Evolutionary conservation across 208 protist species (phyloP), one percentile per base, ranked within the genome.

Genomic region (Wallacemonas rigidus): DNA sequence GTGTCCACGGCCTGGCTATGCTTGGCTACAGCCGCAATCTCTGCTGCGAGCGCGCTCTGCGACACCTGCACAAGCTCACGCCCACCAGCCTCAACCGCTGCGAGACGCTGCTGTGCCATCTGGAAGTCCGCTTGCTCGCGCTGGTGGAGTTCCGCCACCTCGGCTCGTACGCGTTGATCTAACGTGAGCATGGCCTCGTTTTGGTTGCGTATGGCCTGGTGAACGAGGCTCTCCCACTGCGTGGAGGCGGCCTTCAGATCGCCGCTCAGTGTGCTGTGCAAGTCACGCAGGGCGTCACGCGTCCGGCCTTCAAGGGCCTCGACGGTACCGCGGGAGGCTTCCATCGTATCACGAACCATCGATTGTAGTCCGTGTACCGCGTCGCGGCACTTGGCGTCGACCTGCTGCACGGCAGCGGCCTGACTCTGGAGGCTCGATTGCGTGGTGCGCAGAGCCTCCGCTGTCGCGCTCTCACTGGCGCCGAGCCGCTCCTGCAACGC

Each of bases 1-100:
- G 67, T 72, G 58, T 93, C 89, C 3, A 86, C 74, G 36, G 67
- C 71, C 69, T 94, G 92, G 71, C 79, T 79, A 43, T 84, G 87
- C 74, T 90, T 83, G 36, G 79, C 81, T 15, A 94, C 71, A 51
- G 77, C 75, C 26, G 77, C 71, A 54, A 94, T 74, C 62, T 96
- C 92, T n/a, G 39, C 57, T 3, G 80, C 56, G 40, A 96, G 75
- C 1, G 71, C 80, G 53, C 72, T 82, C 26, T 91, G 72, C 11
- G 83, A 65, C 15, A 80, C 73, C 67, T 89, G 81, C 40, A 96
- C 35, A 38, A 71, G 44, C 17, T 85, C 82, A 7, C 81, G 78
- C 62, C 76, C 53, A 1, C 44, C 68, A 9, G 58, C 64, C 17
- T 87, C 80, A 14, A 79, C 11, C 6, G 88, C 80, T 39, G 76